phyloP scores from a whole-genome alignment of 177 flowering plant species.

The Telopea speciosissima region DNA sequence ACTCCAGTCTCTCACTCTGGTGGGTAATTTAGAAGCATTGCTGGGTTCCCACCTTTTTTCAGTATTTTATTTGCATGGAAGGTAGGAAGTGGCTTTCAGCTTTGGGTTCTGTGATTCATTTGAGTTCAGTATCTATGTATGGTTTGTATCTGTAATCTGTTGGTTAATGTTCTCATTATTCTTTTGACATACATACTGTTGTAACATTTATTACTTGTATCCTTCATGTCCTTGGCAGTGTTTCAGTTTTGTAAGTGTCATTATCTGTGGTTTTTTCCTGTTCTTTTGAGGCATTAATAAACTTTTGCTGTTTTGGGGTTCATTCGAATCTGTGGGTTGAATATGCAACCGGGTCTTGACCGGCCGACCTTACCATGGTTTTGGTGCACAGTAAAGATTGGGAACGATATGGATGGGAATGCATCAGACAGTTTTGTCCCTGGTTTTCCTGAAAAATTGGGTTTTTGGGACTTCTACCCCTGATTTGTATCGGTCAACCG shows the following conservation, averaged over 20 bases:
- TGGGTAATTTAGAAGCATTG: conserved; percentile 8
- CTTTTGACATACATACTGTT: background rate
- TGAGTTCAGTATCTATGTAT: background rate
- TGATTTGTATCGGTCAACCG: no score
- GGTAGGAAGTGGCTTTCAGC: background rate
- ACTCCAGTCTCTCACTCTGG: conserved; percentile 92
- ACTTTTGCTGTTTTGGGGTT: background rate
- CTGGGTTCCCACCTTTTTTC: background rate
- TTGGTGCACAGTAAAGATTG: no score
- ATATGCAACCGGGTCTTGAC: no score
- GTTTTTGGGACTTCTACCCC: no score
- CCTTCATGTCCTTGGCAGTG: background rate
- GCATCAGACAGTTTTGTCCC: no score
- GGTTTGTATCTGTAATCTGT: conserved; percentile 2
- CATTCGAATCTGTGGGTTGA: no score
- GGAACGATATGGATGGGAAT: no score
- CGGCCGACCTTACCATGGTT: no score
- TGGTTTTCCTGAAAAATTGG: no score
- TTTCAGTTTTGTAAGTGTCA: background rate
- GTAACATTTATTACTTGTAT: background rate
- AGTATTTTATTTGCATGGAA: background rate
- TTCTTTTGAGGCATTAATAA: background rate
- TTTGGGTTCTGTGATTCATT: background rate
- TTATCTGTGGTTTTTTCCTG: background rate
- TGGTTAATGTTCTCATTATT: background rate